A percentile compares a stretch with the other conserved stretches of the same genome.
phyloP scores from a whole-genome alignment of 345 rosid genomes.

The Eucalyptus regnans region DNA sequence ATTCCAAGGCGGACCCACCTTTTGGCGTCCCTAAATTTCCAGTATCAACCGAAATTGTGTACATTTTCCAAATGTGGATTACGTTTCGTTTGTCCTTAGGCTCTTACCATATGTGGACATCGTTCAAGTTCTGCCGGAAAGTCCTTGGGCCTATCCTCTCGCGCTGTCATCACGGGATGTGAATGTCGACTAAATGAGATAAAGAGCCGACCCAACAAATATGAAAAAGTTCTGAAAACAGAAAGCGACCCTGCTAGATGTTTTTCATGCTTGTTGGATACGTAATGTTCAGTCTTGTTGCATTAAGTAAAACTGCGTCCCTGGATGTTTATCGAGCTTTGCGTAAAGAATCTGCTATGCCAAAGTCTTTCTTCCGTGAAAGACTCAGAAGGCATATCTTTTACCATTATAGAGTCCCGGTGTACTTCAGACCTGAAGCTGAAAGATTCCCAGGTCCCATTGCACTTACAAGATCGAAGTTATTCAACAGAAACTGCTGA shows the following conservation, averaged over 20 bases:
- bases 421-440: not conserved
- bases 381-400: not conserved
- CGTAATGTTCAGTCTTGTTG: not conserved
- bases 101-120: constrained; percentile 54
- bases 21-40: not conserved
- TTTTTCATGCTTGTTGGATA: not conserved
- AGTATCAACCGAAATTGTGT: not conserved
- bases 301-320: not conserved
- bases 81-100: not conserved
- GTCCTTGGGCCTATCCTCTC: constrained; percentile 81
- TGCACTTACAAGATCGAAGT: not conserved
- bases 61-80: not conserved
- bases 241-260: not conserved
- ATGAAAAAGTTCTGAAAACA: not conserved
- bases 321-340: not conserved
- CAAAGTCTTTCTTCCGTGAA: not conserved
- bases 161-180: constrained; percentile 65
- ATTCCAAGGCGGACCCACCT: not conserved
- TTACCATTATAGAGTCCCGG: not conserved
- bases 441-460: not conserved
- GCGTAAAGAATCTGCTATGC: rapidly evolving
- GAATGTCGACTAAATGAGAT: not conserved
- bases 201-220: not conserved
- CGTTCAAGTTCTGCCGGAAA: constrained; percentile 81
- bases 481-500: not conserved